phyloP scores from a whole-genome alignment of 495 filamentous ascomycete species.

The Annulohypoxylon bovei region DNA sequence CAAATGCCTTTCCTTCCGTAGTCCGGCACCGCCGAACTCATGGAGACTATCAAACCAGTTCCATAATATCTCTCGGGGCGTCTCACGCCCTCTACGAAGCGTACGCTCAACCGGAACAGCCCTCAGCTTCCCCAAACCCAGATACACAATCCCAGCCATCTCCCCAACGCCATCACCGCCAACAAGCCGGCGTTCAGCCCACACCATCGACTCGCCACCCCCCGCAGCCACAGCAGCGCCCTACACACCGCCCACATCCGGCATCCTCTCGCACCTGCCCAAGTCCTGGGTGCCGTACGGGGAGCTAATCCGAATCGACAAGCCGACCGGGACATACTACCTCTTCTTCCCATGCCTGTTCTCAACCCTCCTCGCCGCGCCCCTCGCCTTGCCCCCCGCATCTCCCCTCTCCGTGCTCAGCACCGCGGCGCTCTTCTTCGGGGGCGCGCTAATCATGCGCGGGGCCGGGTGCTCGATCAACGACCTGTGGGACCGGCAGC shows the following conservation, averaged over 20 bases:
- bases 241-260: constrained; percentile 77
- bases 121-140: constrained; percentile 38
- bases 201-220: constrained; percentile 40
- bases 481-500: constrained; percentile 93
- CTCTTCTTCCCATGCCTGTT: constrained; percentile 95
- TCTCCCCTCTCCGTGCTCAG: constrained; percentile 64
- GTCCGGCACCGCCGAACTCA: background rate
- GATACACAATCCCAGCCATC: constrained; percentile 23
- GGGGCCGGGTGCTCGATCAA: constrained; percentile 98
- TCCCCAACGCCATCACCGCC: constrained; percentile 1
- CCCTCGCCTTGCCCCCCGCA: constrained; percentile 67
- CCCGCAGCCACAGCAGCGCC: constrained; percentile 30
- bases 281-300: constrained; percentile 85
- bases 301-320: constrained; percentile 92
- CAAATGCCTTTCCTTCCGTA: background rate
- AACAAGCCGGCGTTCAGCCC: constrained; percentile 19
- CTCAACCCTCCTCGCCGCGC: constrained; percentile 79
- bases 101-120: constrained; percentile 11
- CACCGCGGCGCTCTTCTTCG: constrained; percentile 81
- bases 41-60: constrained; percentile 17
- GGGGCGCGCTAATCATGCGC: constrained; percentile 92
- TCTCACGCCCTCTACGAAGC: background rate
- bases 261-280: constrained; percentile 81
- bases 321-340: constrained; percentile 94
- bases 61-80: constrained; percentile 3